Conservation (phyloP, 2,329 filamentous ascomycete species). For the Botrytis byssoidea region DNA sequence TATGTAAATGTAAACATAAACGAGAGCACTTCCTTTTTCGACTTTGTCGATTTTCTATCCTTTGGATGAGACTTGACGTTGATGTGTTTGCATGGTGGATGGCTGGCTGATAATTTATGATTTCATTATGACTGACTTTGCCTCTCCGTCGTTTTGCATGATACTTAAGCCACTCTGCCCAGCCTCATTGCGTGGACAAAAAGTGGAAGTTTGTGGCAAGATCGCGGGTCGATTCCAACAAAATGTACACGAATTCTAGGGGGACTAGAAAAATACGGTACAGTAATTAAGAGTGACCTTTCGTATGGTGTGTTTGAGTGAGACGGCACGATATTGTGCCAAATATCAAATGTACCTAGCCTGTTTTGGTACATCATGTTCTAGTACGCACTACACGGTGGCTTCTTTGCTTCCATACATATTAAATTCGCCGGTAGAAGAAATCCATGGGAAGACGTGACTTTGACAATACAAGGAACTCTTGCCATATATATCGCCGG, state of each 20-base stretch:
- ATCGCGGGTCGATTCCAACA: not conserved
- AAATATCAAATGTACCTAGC: not conserved
- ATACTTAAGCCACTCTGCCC: not conserved
- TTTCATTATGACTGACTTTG: not conserved
- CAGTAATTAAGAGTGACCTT: not conserved
- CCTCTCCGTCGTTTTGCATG: not conserved
- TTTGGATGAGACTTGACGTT: not conserved
- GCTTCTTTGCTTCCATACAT: not conserved
- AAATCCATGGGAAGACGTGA: not conserved
- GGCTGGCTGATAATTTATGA: not conserved
- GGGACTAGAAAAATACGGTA: not conserved
- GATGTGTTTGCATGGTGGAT: not conserved
- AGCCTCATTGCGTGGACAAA: constrained; percentile 4
- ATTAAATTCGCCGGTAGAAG: not conserved
- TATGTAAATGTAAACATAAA: not conserved
- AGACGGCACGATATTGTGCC: not conserved
- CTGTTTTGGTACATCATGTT: not conserved
- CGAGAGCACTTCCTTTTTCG: not conserved
- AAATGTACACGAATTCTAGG: not conserved
- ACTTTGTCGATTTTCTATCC: not conserved
- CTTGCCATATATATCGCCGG: not conserved
- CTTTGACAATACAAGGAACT: not conserved
- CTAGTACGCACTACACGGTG: not conserved
- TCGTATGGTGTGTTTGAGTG: not conserved
- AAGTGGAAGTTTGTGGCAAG: not conserved